Conservation (phyloP, 1,284 basidiomycete species). For the Rhodotorula sp. region DNA sequence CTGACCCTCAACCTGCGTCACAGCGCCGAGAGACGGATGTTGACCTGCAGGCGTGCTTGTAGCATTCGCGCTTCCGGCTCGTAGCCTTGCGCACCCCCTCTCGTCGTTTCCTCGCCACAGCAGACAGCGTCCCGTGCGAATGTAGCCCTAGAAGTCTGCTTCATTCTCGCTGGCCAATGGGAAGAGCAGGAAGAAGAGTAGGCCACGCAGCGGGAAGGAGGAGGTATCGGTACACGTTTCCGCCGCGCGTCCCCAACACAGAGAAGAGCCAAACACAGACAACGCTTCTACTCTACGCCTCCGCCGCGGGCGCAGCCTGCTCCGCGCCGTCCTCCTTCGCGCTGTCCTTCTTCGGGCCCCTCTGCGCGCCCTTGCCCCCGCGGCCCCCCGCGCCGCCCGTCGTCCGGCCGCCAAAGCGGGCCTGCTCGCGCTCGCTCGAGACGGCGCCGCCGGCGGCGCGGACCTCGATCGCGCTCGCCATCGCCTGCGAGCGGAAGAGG, state of each 20-base stretch:
- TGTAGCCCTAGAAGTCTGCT: too few relatives aligned
- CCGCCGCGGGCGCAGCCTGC: background rate
- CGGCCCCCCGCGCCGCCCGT: constrained; percentile 3
- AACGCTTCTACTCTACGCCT: background rate
- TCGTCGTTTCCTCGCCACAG: too few relatives aligned
- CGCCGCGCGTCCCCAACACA: background rate
- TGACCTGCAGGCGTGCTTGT: too few relatives aligned
- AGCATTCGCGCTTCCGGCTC: too few relatives aligned
- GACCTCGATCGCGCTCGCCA: constrained; percentile 79
- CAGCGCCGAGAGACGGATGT: too few relatives aligned
- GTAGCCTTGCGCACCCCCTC: too few relatives aligned
- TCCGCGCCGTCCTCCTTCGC: constrained; percentile 6
- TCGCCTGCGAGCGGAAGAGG: constrained; percentile 84
- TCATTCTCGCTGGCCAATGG: too few relatives aligned
- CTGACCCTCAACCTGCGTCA: too few relatives aligned
- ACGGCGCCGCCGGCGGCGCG: constrained; percentile 45
- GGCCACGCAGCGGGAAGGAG: background rate
- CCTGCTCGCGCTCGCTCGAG: constrained; percentile 31
- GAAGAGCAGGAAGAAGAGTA: too few relatives aligned
- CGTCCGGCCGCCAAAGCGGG: constrained; percentile 10
- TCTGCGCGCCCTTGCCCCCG: constrained; percentile 6
- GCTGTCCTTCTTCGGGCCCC: constrained; percentile 5
- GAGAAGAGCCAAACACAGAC: background rate
- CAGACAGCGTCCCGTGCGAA: too few relatives aligned
- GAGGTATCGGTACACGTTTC: constrained; percentile 1